Base-by-base conservation (phyloP, 164 flowering plant species). In the Dillenia turbinata region DNA sequence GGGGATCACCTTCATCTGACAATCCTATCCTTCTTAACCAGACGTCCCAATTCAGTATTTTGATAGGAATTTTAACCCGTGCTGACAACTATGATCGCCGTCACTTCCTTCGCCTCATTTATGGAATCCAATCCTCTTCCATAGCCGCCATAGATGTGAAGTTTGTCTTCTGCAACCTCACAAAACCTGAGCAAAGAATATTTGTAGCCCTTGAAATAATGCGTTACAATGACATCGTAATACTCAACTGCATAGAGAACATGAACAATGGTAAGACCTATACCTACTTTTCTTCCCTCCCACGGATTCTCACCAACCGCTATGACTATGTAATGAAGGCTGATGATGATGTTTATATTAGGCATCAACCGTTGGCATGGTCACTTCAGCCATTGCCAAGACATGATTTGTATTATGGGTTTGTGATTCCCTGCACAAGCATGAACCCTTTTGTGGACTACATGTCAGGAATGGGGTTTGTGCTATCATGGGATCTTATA, bases 401-500 rank as follows among this genome's bases (percentile, higher is more conserved):
- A 54, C 24, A 3, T 1, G 92, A 84, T 63, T 45, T 83, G 75
- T 84, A 84, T 59, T 86, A 84, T 19, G 88, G 88, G 5, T 86
- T 77, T 52, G 87, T 81, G 2, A 76, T 84, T 14, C 89, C 91
- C 2, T 86, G 91, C 61, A 12, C 67, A 3, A 82, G 79, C 71
- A 73, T 63, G 72, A 73, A 84, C 54, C 87, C 89, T 1, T 79
- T 54, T 44, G 69, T 66, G n/a, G 79, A 71, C 1, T 86, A 86
- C 72, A 86, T 84, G 89, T 86, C 89, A 1, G 89, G 89, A 2
- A 86, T 86, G 87, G 87, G 89, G 24, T 86, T 77, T 59, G 0
- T 79, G 47, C 54, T 86, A 49, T 84, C 87, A 1, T 86, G 91
- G 89, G 89, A 86, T 44, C 55, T 86, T 0, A 82, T 77, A 3